Evolutionary conservation across 176 grass and related monocot genomes (phyloP).

Genomic region (Dactylis glomerata): DNA sequence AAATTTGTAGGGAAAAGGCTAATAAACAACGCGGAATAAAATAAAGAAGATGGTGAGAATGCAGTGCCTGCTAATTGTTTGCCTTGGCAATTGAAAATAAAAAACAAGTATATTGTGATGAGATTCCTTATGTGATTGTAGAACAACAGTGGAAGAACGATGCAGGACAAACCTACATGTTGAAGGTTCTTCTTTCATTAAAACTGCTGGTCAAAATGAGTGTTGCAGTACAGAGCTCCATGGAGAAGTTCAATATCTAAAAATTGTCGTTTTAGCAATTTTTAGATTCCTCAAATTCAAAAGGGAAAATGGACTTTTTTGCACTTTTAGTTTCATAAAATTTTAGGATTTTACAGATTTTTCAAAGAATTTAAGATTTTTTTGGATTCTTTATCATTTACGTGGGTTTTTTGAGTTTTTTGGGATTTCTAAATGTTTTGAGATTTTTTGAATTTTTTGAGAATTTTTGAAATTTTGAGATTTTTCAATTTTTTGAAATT

Average conservation of each 20-base stretch:
- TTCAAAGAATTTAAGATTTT: too few relatives aligned
- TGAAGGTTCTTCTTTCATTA: slow-evolving; percentile 53
- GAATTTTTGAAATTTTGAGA: too few relatives aligned
- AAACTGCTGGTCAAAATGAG: slow-evolving; percentile 73
- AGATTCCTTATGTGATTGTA: slow-evolving; percentile 8
- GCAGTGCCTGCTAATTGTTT: slow-evolving; percentile 45
- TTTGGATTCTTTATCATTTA: too few relatives aligned
- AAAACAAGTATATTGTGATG: slow-evolving; percentile 13
- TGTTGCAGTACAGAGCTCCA: slow-evolving; percentile 63
- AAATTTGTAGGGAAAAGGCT: background rate
- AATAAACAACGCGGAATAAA: background rate
- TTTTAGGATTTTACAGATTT: too few relatives aligned
- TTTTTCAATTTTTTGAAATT: too few relatives aligned
- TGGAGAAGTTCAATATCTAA: slow-evolving; percentile 64
- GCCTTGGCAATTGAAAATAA: slow-evolving; percentile 38
- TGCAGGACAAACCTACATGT: slow-evolving; percentile 28
- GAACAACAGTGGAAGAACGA: background rate
- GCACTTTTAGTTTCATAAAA: too few relatives aligned
- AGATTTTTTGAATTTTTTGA: too few relatives aligned
- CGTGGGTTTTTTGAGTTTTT: too few relatives aligned
- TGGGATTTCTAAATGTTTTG: too few relatives aligned
- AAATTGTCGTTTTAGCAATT: too few relatives aligned
- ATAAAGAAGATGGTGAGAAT: background rate
- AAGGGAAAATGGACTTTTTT: too few relatives aligned
- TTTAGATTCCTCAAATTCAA: too few relatives aligned